Evolutionary conservation across 441 rosid species (phyloP).

Genomic region (Populus hybrid): DNA sequence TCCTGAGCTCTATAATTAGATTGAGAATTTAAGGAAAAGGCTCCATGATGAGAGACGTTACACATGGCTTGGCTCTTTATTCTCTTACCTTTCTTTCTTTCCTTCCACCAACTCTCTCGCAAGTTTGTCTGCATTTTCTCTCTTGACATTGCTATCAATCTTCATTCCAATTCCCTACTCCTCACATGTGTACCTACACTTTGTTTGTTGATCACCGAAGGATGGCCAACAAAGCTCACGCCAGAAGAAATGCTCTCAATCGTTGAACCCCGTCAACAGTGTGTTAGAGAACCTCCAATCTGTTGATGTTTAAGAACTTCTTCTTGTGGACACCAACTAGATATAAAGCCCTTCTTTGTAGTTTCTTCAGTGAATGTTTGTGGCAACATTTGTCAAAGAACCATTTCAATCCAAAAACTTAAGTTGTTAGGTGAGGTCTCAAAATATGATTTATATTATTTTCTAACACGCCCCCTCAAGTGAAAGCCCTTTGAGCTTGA

Average conservation of each 20-base stretch:
- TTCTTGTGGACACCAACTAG: background rate
- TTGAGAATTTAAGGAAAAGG: too few relatives aligned
- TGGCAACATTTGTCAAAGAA: background rate
- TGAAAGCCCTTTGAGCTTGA: too few relatives aligned
- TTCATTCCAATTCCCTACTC: background rate
- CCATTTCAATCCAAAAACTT: too few relatives aligned
- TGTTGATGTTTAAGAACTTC: background rate
- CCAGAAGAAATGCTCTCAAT: background rate
- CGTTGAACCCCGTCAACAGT: background rate
- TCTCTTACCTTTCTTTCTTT: conserved; percentile 24
- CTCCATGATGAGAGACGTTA: too few relatives aligned
- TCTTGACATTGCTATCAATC: conserved; percentile 9
- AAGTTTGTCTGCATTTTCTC: conserved; percentile 33
- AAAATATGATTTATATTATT: too few relatives aligned
- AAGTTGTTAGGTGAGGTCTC: too few relatives aligned
- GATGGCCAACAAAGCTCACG: background rate
- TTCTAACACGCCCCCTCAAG: too few relatives aligned
- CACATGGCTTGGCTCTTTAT: conserved; percentile 31
- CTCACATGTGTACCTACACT: background rate
- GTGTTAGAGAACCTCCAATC: background rate
- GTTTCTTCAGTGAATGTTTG: background rate
- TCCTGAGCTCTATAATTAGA: too few relatives aligned
- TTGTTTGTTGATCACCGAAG: background rate
- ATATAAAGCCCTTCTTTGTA: background rate
- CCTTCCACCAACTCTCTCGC: conserved; percentile 45